Evolutionary conservation across 768 basidiomycete genomes (phyloP).

Genomic region (Boletus tomentosulus): DNA sequence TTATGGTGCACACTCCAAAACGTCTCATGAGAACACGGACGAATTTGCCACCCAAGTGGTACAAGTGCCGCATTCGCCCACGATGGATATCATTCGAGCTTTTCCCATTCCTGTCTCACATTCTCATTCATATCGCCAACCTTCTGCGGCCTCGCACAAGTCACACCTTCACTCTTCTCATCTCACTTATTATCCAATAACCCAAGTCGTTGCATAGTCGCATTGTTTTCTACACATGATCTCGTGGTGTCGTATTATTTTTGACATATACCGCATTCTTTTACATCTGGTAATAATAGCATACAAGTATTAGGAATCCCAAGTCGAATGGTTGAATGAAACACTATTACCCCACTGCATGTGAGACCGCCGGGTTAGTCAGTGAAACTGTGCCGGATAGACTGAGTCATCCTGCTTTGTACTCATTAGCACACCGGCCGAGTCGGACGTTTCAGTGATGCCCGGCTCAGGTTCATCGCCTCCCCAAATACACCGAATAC

Average conservation of each 20-base stretch:
- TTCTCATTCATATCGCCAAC: slow-evolving; percentile 13
- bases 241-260: slow-evolving; percentile 35
- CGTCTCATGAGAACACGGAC: slow-evolving; percentile 25
- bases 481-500: not conserved
- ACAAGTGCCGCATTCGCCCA: slow-evolving; percentile 22
- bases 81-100: slow-evolving; percentile 42
- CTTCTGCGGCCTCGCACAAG: slow-evolving; percentile 20
- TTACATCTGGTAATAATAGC: slow-evolving; percentile 3
- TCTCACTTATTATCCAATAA: slow-evolving; percentile 15
- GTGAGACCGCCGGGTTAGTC: too few relatives aligned
- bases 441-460: slow-evolving; percentile 1
- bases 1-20: slow-evolving; percentile 19
- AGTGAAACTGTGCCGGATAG: not conserved
- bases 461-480: too few relatives aligned
- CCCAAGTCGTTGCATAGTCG: slow-evolving; percentile 25
- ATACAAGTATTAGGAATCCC: not conserved
- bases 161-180: slow-evolving; percentile 27
- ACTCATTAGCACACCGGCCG: slow-evolving; percentile 1
- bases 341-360: not conserved
- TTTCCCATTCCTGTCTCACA: slow-evolving; percentile 45
- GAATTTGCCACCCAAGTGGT: slow-evolving; percentile 28
- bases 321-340: not conserved
- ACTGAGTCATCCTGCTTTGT: slow-evolving; percentile 2
- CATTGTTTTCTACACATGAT: not conserved
- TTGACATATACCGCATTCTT: slow-evolving; percentile 27